Evolutionary conservation across 257 asterid species (phyloP), one percentile per base, ranked within the genome.

Genomic region (Nyctanthes arbortristis): DNA sequence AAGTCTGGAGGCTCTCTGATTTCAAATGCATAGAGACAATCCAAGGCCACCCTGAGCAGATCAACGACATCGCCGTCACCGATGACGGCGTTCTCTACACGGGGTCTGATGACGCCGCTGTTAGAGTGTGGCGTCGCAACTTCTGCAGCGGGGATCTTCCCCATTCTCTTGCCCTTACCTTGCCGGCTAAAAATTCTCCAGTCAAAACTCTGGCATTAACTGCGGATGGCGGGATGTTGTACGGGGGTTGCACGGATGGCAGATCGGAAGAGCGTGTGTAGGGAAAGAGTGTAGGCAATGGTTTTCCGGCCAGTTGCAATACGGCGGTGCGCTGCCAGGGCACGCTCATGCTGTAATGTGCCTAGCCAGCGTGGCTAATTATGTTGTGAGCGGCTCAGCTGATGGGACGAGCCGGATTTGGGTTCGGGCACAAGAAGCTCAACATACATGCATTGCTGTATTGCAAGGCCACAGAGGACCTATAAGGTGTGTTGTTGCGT

Each of bases 321-420:
- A 93, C 61, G 98, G 97, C 13, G 96, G 94, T 18, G 89, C 97
- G 2, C 83, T 93, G 33, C 77, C 85, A 18, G 97, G 98, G 0
- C 98, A 93, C 81, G 90, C 93, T 0, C 97, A 93, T 39, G 88
- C 97, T 0, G 93, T 93, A 9, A 76, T 93, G 98, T 87, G 98
- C 67, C 57, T 93, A 18, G 77, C 95, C 40, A 87, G 65, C 47
- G 78, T 68, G 77, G 82, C 75, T 8, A 60, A 64, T 9, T 93
- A 86, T 55, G 71, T 88, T 68, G 87, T 81, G 7, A 90, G 90
- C 45, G 98, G 98, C 1, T 88, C 97, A 10, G 97, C 97, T 0
- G 97, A 93, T 33, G 76, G 91, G 40, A 87, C 93, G 0, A 61
- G 96, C 10, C 67, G 95, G 54, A 92, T 90, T 1, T 93, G 97